Base-by-base conservation (phyloP, 2,329 filamentous ascomycete genomes). In the Verticillium zaregamsianum region DNA sequence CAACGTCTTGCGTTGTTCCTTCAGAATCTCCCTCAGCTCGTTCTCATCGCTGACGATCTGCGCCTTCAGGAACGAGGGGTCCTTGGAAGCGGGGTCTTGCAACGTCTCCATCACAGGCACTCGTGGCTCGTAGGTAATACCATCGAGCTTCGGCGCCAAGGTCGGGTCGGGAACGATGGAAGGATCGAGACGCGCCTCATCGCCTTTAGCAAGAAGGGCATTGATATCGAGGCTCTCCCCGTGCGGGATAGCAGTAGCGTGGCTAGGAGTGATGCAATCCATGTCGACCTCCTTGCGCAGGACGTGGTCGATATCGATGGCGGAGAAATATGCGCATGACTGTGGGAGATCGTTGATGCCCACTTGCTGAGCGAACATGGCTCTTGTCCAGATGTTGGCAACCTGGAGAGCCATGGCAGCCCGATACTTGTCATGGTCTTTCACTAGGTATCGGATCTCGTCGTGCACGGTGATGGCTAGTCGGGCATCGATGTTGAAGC, bases 281-380 rank as follows among this genome's bases (percentile, higher is more conserved):
- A 99, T 96, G 73, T 99, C 90, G 4, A 99, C 96, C 75, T 99
- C 95, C 73, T 99, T 99, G 59, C 95, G 86, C n/a, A 99, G 82
- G 3, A 99, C 93, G 68, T 92, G 89, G 71, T 99, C 95, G 66
- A 99, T 91, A 71, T 99, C 95, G 6, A 99, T 87, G 3, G 95
- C 94, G 1, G 91, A 96, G 77, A 99, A 99, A 76, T 93, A 99
- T 9, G 95, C 95, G 70, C 93, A 97, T 0, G 90, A 88, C 71
- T 98, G 95, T 0, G 96, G 95, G 11, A 99, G 83, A 70, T 99
- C 95, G 66, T 96, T 82, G 69, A 99, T 99, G 63, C 95, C 95
- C 70, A 97, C 91, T 76, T 99, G 95, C 75, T 99, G 93, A 0
- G 91, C 87, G 74, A 99, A 99, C 91, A 99, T 97, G 66, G 93